Evolutionary conservation across 1,284 basidiomycete species (phyloP), one percentile per base, ranked within the genome.

Genomic region (Microbotryum saponariae): DNA sequence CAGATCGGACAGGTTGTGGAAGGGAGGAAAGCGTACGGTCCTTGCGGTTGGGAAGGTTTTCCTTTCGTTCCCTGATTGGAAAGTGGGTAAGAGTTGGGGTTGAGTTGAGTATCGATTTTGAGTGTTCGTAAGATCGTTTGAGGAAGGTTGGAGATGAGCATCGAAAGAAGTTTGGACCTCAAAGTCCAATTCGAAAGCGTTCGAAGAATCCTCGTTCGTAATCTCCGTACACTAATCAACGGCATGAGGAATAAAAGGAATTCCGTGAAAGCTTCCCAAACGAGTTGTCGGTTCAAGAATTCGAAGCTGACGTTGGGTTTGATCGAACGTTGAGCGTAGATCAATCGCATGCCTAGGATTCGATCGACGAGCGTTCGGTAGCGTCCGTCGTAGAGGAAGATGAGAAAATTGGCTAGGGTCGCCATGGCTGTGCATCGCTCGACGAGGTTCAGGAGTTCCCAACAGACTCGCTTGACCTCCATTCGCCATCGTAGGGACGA

Each of bases 261-360:
- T 81, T 98, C 94, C 92, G 94, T 98, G 75, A 98, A 94, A 1
- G 91, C 89, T 74, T 94, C 89, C 96, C 96, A 99, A 58, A 98
- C 94, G 81, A 99, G 89, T 76, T 98, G 96, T 60, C 96, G 87
- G 72, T 98, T 97, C 86, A 98, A 91, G 73, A 93, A 98, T 74
- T 98, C 96, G 76, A 97, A 99, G 71, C 89, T 94, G 56, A 98
- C 89, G 72, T 93, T 87, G 18, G 89, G 83, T 64, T 84, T 85
- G 54, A 87, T 81, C 37, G 86, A 81, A 54, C 82, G 78, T 46
- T 83, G 82, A 0, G 88, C 82, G 10, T 94, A 88, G 0, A 87
- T 82, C 3, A 97, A 82, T 29, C 82, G 79, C 78, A 99, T 82
- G 20, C 80, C 78, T n/a, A 97, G 79, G 18, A 94, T 62, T 49